Conservation (phyloP, 371 early-diverging fungal genomes). For the Smittium culicis region DNA sequence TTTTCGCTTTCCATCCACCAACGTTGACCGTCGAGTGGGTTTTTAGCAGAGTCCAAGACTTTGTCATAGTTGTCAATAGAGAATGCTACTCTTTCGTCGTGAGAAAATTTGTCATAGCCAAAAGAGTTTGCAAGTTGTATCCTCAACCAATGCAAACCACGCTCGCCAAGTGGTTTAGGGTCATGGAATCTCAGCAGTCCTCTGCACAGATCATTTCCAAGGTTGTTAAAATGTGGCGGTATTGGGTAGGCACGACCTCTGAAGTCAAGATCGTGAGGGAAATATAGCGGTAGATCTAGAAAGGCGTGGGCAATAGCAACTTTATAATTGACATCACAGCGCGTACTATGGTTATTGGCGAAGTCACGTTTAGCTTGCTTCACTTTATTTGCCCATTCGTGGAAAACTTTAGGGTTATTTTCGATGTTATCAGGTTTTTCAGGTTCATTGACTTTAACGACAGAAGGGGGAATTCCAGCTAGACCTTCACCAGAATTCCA, state of each 20-base stretch:
- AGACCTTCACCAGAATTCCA: slow-evolving; percentile 78
- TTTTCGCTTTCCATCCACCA: slow-evolving; percentile 91
- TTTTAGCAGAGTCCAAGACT: slow-evolving; percentile 69
- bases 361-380: slow-evolving; percentile 6
- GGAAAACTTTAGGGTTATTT: slow-evolving; percentile 38
- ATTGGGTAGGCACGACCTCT: slow-evolving; percentile 97
- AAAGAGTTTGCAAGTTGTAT: slow-evolving; percentile 89
- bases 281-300: slow-evolving; percentile 75
- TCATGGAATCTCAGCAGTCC: slow-evolving; percentile 74
- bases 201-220: slow-evolving; percentile 92
- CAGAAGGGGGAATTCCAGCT: slow-evolving; percentile 61
- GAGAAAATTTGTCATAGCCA: slow-evolving; percentile 87
- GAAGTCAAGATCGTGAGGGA: slow-evolving; percentile 97
- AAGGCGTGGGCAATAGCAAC: slow-evolving; percentile 89
- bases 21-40: slow-evolving; percentile 54
- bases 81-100: slow-evolving; percentile 65
- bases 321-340: slow-evolving; percentile 90
- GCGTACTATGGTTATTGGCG: slow-evolving; percentile 64
- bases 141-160: slow-evolving; percentile 85
- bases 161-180: slow-evolving; percentile 69
- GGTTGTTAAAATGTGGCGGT: slow-evolving; percentile 86
- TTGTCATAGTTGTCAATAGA: slow-evolving; percentile 56
- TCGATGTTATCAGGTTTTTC: slow-evolving; percentile 57
- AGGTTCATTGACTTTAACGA: slow-evolving; percentile 33
- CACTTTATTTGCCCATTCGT: slow-evolving; percentile 11